These are phyloP conservation scores for Puya raimondii DNA, from an alignment of 176 grass and related monocot genomes.

Conservation along the genomic window DNA sequence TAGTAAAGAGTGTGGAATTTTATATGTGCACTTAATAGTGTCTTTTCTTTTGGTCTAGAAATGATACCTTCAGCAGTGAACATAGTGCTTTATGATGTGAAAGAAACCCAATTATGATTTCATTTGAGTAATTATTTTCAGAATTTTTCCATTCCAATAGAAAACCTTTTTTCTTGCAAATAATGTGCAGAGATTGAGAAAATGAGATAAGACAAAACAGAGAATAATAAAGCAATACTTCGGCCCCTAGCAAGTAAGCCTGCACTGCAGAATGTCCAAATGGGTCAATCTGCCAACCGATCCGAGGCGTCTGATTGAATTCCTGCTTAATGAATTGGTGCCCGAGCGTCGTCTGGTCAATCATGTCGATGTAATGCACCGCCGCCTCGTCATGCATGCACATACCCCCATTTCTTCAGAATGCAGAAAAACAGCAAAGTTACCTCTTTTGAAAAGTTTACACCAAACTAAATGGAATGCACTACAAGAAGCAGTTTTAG, in stretches of 20 bases:
- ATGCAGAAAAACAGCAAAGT: not conserved
- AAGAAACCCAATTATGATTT: too few relatives aligned
- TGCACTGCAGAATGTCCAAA: slow-evolving; percentile 93
- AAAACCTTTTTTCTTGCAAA: not conserved
- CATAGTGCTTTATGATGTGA: too few relatives aligned
- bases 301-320: slow-evolving; percentile 65
- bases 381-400: slow-evolving; percentile 90
- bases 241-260: slow-evolving; percentile 74
- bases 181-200: slow-evolving; percentile 4
- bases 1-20: too few relatives aligned
- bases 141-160: not conserved
- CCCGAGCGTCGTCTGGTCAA: slow-evolving; percentile 83
- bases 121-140: not conserved
- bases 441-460: not conserved
- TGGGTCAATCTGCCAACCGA: slow-evolving; percentile 93
- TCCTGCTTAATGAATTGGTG: slow-evolving; percentile 75
- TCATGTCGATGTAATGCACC: slow-evolving; percentile 97
- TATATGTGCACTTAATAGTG: too few relatives aligned
- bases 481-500: too few relatives aligned
- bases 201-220: slow-evolving; percentile 7
- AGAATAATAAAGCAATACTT: slow-evolving; percentile 35
- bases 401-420: slow-evolving; percentile 78
- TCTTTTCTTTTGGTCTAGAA: too few relatives aligned
- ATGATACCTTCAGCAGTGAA: too few relatives aligned
- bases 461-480: not conserved